Conservation (phyloP, 2,329 filamentous ascomycete species). For the Clarireedia paspali region DNA sequence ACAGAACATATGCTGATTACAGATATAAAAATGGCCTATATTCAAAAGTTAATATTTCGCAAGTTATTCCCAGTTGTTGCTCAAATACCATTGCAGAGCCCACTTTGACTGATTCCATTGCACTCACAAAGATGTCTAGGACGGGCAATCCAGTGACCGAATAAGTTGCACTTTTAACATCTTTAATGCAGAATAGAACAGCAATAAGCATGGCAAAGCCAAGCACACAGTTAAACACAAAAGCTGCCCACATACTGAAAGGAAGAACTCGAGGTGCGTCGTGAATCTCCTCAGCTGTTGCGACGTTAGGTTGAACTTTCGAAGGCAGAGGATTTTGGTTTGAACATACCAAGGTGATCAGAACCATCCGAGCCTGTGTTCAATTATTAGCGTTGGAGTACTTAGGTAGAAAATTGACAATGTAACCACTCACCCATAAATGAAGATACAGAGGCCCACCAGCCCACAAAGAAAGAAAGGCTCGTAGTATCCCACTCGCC, state of each 20-base stretch:
- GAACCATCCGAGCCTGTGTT: too few relatives aligned
- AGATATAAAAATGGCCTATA: not conserved
- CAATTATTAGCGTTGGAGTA: too few relatives aligned
- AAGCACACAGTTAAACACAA: not conserved
- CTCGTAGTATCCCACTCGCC: conserved; percentile 1
- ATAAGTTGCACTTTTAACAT: not conserved
- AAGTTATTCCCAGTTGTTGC: too few relatives aligned
- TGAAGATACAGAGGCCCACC: not conserved
- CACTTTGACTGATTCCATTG: not conserved
- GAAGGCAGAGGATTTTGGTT: too few relatives aligned
- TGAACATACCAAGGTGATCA: too few relatives aligned
- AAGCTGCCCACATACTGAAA: not conserved
- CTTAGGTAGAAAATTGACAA: too few relatives aligned
- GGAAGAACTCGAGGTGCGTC: conserved; percentile 3
- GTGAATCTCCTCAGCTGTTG: conserved; percentile 7
- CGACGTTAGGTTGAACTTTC: too few relatives aligned
- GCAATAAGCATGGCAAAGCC: conserved; percentile 7
- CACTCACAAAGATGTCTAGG: not conserved
- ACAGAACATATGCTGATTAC: not conserved
- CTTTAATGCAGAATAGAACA: not conserved
- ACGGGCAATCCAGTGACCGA: not conserved
- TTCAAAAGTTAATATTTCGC: too few relatives aligned
- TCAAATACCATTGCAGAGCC: not conserved
- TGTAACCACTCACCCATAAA: not conserved
- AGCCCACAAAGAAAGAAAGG: conserved; percentile 4